Evolutionary conservation across 1,139 yeast species (phyloP), one percentile per base, ranked within the genome.

Genomic region (Debaryomycetaceae sp.): DNA sequence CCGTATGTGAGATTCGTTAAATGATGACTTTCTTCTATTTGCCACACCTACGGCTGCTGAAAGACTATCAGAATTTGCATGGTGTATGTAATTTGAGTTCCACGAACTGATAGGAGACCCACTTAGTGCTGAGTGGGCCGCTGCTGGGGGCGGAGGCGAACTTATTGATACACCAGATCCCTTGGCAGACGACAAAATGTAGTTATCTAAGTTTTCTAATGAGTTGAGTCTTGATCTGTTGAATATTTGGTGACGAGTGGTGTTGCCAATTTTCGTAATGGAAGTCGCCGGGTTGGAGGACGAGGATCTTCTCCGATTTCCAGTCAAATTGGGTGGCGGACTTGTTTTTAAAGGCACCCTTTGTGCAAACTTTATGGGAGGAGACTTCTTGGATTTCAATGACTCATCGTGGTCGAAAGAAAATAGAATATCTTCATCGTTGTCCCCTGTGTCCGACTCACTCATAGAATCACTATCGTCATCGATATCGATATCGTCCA

Each of bases 321-420:
- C 50, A 13, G 41, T 46, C 22, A 58, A 52, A 9, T 46, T 53
- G 2, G 71, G 70, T 1, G 77, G 76, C 11, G 76, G 73, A 44
- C 70, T 66, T 22, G 67, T 46, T 43, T 67, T 70, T 31, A 65
- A 44, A 1, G 77, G 78, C 2, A 72, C 77, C 32, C 77, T 50
- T 39, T 70, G 63, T 37, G 78, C 78, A 47, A 72, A 71, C 42
- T 66, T 62, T 38, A 70, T 58, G 1, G 75, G 74, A 5, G 71
- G 73, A 2, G 70, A 59, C 31, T 50, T 56, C 22, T 55, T 56
- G 43, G 49, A 45, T 40, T 48, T 50, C 17, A 41, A 52, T 6
- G 31, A 11, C 11, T 49, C 62, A 35, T 75, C 79, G 33, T 68
- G 67, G 41, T 76, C 81, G 50, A 77, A 70, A 22, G 67, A 55